A percentile compares a stretch with the other conserved stretches of the same genome.
phyloP scores from a whole-genome alignment of 345 rosid species.

The Euclidium syriacum region DNA sequence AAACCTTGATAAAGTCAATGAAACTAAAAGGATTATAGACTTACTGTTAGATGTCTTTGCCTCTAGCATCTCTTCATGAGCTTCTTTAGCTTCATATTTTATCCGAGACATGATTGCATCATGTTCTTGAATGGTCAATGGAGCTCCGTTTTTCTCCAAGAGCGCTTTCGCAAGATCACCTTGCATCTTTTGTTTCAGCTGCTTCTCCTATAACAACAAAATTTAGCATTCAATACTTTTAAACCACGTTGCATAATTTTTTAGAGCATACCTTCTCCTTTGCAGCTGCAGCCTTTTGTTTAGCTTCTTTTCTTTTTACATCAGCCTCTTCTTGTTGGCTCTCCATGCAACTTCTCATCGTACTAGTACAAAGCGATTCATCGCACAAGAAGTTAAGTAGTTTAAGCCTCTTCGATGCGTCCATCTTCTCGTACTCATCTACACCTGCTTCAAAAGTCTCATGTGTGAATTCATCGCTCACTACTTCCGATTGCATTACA shows the following conservation, averaged over 20 bases:
- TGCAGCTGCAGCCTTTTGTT: constrained; percentile 45
- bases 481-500: constrained; percentile 32
- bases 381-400: too few species aligned
- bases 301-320: too few species aligned
- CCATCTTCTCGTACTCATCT: too few species aligned
- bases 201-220: constrained; percentile 43
- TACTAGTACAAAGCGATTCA: too few species aligned
- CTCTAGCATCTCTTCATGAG: constrained; percentile 49
- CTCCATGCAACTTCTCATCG: too few species aligned
- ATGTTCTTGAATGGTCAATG: constrained; percentile 54
- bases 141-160: constrained; percentile 45
- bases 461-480: constrained; percentile 23
- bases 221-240: neutral
- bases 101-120: constrained; percentile 43
- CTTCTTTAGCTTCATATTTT: constrained; percentile 54
- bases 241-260: neutral
- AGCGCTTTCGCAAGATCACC: constrained; percentile 57
- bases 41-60: constrained; percentile 45
- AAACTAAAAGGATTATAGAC: constrained; percentile 18
- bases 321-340: too few species aligned
- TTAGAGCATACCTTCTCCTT: constrained; percentile 49
- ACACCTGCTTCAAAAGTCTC: constrained; percentile 33
- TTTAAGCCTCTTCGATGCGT: too few species aligned
- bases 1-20: too few species aligned
- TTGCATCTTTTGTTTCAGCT: constrained; percentile 48